Conservation (phyloP, 306 rosid species). For the Abrus pulchellus region DNA sequence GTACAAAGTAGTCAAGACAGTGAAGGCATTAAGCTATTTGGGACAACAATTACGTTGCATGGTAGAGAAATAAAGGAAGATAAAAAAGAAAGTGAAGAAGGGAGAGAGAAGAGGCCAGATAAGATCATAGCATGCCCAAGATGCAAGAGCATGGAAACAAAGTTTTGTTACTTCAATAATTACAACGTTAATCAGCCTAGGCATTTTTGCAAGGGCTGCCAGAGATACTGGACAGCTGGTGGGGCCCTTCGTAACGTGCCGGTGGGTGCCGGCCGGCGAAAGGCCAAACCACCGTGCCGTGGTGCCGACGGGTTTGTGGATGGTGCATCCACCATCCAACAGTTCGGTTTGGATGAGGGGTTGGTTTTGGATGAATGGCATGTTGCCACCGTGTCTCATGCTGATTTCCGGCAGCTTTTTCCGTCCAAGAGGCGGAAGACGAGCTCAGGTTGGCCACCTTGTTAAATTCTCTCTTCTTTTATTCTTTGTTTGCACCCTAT, state of each 20-base stretch:
- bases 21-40: constrained; percentile 77
- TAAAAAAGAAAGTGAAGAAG: constrained; percentile 44
- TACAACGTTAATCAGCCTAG: constrained; percentile 89
- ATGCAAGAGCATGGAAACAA: constrained; percentile 87
- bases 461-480: constrained; percentile 43
- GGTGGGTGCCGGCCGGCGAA: constrained; percentile 75
- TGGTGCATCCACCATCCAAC: constrained; percentile 56
- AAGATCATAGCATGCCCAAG: constrained; percentile 80
- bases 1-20: constrained; percentile 46
- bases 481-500: not conserved
- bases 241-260: constrained; percentile 89
- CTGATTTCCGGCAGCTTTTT: constrained; percentile 56
- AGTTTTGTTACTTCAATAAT: constrained; percentile 82
- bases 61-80: constrained; percentile 59
- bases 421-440: constrained; percentile 65
- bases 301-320: constrained; percentile 51
- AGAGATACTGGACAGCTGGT: constrained; percentile 84
- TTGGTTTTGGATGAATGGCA: constrained; percentile 61
- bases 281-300: constrained; percentile 54
- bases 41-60: constrained; percentile 61
- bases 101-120: constrained; percentile 57
- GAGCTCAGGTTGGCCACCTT: constrained; percentile 62
- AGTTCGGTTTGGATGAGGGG: constrained; percentile 55
- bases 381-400: constrained; percentile 50
- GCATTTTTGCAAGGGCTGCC: constrained; percentile 84